Base-by-base conservation (phyloP, 495 filamentous ascomycete species). In the Penicillium cinerascens region DNA sequence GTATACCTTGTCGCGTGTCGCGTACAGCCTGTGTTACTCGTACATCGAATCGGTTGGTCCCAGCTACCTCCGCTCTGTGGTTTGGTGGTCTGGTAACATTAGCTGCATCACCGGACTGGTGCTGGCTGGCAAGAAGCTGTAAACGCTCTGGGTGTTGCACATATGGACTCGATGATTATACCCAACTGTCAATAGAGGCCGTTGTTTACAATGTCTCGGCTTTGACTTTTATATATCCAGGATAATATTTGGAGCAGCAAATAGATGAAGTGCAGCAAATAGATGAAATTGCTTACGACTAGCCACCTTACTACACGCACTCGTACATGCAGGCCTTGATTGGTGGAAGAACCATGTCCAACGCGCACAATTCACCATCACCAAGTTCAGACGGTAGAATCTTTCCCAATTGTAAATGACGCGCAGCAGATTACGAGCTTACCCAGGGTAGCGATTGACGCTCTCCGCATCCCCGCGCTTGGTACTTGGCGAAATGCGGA, bases 1-100 rank as follows among this genome's bases (percentile, higher is more conserved):
- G 52, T 82, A 80, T 55, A 72, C 68, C 4, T n/a, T 70, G 20
- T 70, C 67, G 8, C 60, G 76, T 35, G 29, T 79, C 8, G 64
- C 55, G 1, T 80, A 70, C 54, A 71, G 55, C 7, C 6, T 64
- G 17, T 59, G 61, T 5, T 80, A 80, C 63, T 60, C 72, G 25
- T 47, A 70, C 13, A 69, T 76, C 42, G 72, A 75, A 47, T 54
- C 55, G 6, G 44, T 55, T 27, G 6, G 17, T 13, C 48, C 59
- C 58, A 76, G 74, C 41, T 71, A 67, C 37, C 33, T 80, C 3
- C 61, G 78, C 16, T 75, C 73, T 2, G 26, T 70, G 23, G 51
- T 59, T 6, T 80, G 78, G 77, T 79, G 72, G 74, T 65, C 62
- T 18, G 72, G 73, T 11, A 81, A 79, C 60, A 46, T 70, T 11